Percentiles rank a stretch among this genome's conserved stretches.
Evolutionary conservation across 1,139 yeast species (phyloP).

Genomic region (Saccharomyces hybrid): DNA sequence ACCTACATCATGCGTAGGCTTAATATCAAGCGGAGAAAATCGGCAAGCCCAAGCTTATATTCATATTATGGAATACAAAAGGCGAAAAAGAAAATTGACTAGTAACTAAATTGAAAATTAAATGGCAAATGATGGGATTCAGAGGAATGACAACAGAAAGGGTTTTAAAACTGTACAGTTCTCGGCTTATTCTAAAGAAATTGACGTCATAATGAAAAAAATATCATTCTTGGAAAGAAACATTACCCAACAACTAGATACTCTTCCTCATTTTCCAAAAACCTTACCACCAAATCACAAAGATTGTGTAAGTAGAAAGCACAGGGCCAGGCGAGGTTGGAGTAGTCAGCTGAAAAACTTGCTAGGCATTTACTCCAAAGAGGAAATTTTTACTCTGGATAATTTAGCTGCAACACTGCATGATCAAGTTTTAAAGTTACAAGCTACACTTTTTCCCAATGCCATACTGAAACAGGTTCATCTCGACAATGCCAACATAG

Average conservation of each 20-base stretch:
- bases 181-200: background rate
- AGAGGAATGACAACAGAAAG: background rate
- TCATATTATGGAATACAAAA: background rate
- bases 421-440: background rate
- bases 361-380: background rate
- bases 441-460: background rate
- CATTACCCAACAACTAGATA: background rate
- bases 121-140: background rate
- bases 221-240: background rate
- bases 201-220: background rate
- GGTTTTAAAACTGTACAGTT: background rate
- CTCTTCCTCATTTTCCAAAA: background rate
- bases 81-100: background rate
- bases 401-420: background rate
- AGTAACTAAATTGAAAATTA: background rate
- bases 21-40: background rate
- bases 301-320: background rate
- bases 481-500: background rate
- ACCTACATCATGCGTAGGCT: background rate
- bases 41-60: background rate
- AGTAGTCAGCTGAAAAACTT: background rate
- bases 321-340: background rate
- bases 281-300: background rate
- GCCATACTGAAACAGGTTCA: background rate
- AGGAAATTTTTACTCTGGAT: background rate